Base-by-base conservation (phyloP, 192 early-diverging fungal species). In the Gaertneriomyces semiglobifer region DNA sequence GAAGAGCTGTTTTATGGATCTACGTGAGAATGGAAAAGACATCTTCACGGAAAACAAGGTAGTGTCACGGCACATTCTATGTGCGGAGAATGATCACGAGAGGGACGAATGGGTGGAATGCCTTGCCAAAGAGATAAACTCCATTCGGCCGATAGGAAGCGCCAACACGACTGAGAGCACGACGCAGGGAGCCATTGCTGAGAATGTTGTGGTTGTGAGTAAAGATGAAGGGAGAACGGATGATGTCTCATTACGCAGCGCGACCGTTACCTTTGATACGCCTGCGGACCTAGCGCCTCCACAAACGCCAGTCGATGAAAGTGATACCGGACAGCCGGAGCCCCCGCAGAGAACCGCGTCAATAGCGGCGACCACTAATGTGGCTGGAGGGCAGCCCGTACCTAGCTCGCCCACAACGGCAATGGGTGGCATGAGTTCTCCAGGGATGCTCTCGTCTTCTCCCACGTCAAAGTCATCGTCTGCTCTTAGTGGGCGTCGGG, bases 101-200 rank as follows among this genome's bases (percentile, higher is more conserved):
- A 82, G 94, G 44, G 93, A 95, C 73, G 89, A 88, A 33, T 98
- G 95, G 95, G 88, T 98, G 0, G 80, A 84, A 54, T 84, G 86
- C 2, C 69, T 95, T 60, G 73, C 74, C 20, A 77, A 74, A 59
- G 77, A 84, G 18, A 89, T 89, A 59, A 46, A 58, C 25, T 47
- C 55, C 40, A 53, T 72, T 14, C 62, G 78, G 9, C 69, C 69
- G 25, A 62, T 18, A 52, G 50, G 50, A 4, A 18, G n/a, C 20
- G 50, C 50, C 50, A 52, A 52, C 20, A 52, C 50, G 20, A 20
- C 20, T 52, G n/a, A 52, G 20, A 18, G n/a, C n/a, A 52, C 3
- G 3, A 6, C n/a, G 50, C n/a, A 52, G 50, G 20, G n/a, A 20
- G 20, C n/a, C 20, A 20, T n/a, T 18, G 6, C 50, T 18, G 50